Evolutionary conservation across 257 asterid genomes (phyloP).

Genomic region (Ophiorrhiza pumila): DNA sequence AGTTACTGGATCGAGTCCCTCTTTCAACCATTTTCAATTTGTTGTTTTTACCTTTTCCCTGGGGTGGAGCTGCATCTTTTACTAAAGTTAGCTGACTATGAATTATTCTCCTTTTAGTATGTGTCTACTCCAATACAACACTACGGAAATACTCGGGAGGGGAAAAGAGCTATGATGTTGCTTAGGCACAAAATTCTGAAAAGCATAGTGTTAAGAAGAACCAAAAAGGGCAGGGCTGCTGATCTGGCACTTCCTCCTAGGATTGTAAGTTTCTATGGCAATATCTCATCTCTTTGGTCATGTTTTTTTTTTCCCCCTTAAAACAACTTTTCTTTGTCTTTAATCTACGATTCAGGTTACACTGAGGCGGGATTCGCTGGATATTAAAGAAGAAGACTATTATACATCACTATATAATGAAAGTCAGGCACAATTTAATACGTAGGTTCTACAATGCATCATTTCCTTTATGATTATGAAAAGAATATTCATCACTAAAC

Average conservation of each 20-base stretch:
- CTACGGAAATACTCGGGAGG: constrained; percentile 44
- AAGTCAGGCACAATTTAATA: constrained; percentile 86
- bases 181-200: constrained; percentile 74
- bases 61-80: background rate
- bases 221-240: constrained; percentile 97
- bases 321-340: background rate
- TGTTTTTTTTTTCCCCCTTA: constrained; percentile 1
- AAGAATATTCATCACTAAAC: background rate
- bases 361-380: constrained; percentile 74
- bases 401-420: constrained; percentile 79
- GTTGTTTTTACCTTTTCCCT: background rate
- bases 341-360: constrained; percentile 46
- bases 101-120: constrained; percentile 43
- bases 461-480: constrained; percentile 9
- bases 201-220: constrained; percentile 79
- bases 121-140: constrained; percentile 74
- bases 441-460: constrained; percentile 46
- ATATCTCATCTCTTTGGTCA: constrained; percentile 3
- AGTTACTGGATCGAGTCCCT: constrained; percentile 28
- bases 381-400: constrained; percentile 85
- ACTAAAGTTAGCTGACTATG: constrained; percentile 14
- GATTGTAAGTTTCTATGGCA: constrained; percentile 53
- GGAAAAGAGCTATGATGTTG: constrained; percentile 79
- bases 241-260: constrained; percentile 95
- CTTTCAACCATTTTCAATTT: constrained; percentile 2